These are phyloP conservation scores for Claviceps sp. DNA, from an alignment of 2,329 filamentous ascomycete genomes.

Conservation along the genomic window DNA sequence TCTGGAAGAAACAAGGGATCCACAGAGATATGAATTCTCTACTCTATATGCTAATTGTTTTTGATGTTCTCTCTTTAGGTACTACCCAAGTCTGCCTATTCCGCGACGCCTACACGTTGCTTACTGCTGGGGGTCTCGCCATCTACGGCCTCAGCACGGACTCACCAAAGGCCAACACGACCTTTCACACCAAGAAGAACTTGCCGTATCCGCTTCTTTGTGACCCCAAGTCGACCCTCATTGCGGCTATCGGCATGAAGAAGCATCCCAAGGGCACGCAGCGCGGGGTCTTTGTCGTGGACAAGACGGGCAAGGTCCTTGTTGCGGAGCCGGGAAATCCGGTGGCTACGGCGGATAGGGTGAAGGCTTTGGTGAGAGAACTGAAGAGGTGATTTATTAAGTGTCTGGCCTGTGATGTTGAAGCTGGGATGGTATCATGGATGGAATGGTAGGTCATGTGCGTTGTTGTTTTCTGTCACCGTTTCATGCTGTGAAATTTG, in stretches of 20 bases:
- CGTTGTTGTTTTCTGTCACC: too few species aligned
- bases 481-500: too few species aligned
- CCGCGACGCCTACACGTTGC: constrained; percentile 65
- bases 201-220: constrained; percentile 82
- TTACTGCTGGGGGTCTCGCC: constrained; percentile 66
- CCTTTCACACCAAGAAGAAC: constrained; percentile 83
- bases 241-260: constrained; percentile 77
- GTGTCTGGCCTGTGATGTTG: too few species aligned
- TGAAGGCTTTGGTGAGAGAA: constrained; percentile 54
- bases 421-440: too few species aligned
- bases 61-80: constrained; percentile 37
- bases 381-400: constrained; percentile 12
- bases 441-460: too few species aligned
- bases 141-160: constrained; percentile 88
- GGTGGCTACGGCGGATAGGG: constrained; percentile 61
- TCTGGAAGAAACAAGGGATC: too few species aligned
- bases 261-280: constrained; percentile 69
- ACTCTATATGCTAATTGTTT: neutral
- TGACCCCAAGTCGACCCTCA: constrained; percentile 61
- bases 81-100: constrained; percentile 90
- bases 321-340: constrained; percentile 64
- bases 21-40: too few species aligned
- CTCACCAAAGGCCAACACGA: constrained; percentile 80
- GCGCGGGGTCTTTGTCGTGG: constrained; percentile 77
- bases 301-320: constrained; percentile 70